Conservation (phyloP, 2,329 filamentous ascomycete genomes). For the Cladosporium sp. region DNA sequence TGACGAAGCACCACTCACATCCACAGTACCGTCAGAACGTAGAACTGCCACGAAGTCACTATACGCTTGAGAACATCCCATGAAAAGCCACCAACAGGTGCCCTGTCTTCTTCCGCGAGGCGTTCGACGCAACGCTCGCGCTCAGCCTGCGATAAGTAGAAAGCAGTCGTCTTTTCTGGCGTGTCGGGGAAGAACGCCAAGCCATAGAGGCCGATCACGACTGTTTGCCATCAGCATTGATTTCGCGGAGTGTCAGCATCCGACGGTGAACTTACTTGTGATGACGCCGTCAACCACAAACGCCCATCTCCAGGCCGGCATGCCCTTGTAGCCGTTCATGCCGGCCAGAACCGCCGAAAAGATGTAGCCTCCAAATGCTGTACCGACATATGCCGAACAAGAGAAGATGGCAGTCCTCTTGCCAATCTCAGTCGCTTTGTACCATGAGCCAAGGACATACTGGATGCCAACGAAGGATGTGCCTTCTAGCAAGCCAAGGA, state of each 20-base stretch:
- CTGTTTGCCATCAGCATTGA: too few relatives aligned
- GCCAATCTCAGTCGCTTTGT: slow-evolving; percentile 12
- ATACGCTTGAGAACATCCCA: neutral
- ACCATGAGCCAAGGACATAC: slow-evolving; percentile 17
- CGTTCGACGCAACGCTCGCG: neutral
- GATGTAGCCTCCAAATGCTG: slow-evolving; percentile 15
- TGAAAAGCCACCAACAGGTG: neutral
- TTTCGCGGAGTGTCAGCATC: too few relatives aligned
- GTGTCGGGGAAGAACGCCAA: slow-evolving; percentile 49
- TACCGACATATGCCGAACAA: slow-evolving; percentile 13
- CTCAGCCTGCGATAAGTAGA: slow-evolving; percentile 32
- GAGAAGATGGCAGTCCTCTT: slow-evolving; percentile 10
- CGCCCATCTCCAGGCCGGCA: slow-evolving; percentile 45
- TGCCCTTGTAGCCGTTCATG: slow-evolving; percentile 38
- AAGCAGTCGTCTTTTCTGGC: slow-evolving; percentile 48
- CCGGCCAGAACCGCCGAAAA: slow-evolving; percentile 20
- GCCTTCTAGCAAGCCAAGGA: slow-evolving; percentile 30
- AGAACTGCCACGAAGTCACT: slow-evolving; percentile 1
- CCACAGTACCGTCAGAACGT: neutral
- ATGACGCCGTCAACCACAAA: slow-evolving; percentile 55
- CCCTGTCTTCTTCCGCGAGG: neutral
- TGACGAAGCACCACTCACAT: neutral
- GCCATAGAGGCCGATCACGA: slow-evolving; percentile 44
- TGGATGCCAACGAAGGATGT: slow-evolving; percentile 19
- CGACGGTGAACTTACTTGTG: slow-evolving; percentile 29